These are phyloP conservation scores for Barbarea vulgaris DNA, from an alignment of 345 rosid genomes.

Conservation along the genomic window DNA sequence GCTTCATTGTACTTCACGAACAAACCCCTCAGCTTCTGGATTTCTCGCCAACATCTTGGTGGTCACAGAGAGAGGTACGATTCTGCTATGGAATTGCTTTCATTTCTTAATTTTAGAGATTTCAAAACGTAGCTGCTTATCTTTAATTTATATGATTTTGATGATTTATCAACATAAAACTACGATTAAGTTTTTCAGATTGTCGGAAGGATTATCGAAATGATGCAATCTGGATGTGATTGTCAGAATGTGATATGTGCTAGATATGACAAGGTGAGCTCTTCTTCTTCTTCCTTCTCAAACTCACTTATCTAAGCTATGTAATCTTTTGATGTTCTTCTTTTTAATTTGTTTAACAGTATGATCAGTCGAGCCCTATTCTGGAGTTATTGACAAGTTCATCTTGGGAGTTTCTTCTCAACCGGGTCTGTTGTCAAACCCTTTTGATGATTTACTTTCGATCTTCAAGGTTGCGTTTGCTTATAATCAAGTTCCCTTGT, in stretches of 20 bases:
- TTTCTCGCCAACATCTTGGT: conserved; percentile 38
- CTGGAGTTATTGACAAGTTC: conserved; percentile 57
- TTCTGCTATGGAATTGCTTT: neutral
- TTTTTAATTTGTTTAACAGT: conserved; percentile 44
- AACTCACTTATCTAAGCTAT: neutral
- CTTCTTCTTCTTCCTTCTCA: conserved; percentile 1
- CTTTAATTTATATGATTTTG: neutral
- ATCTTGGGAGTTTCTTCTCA: conserved; percentile 68
- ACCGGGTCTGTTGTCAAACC: conserved; percentile 54
- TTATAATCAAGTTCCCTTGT: neutral
- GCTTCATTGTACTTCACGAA: conserved; percentile 54
- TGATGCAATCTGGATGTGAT: conserved; percentile 30
- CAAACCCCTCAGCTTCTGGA: conserved; percentile 50
- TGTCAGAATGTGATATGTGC: conserved; percentile 51
- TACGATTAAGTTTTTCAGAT: conserved; percentile 47
- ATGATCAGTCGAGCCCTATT: conserved; percentile 48
- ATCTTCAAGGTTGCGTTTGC: conserved; percentile 11
- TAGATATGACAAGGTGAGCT: conserved; percentile 61
- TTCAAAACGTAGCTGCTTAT: neutral
- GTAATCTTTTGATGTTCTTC: neutral
- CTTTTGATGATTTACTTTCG: conserved; percentile 3
- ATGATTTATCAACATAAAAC: neutral
- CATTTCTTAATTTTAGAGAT: conserved; percentile 1
- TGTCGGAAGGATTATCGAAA: conserved; percentile 55
- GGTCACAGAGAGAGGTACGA: conserved; percentile 64